Evolutionary conservation across 148 eudicot species (phyloP), one percentile per base, ranked within the genome.

Genomic region (Oxyria digyna): DNA sequence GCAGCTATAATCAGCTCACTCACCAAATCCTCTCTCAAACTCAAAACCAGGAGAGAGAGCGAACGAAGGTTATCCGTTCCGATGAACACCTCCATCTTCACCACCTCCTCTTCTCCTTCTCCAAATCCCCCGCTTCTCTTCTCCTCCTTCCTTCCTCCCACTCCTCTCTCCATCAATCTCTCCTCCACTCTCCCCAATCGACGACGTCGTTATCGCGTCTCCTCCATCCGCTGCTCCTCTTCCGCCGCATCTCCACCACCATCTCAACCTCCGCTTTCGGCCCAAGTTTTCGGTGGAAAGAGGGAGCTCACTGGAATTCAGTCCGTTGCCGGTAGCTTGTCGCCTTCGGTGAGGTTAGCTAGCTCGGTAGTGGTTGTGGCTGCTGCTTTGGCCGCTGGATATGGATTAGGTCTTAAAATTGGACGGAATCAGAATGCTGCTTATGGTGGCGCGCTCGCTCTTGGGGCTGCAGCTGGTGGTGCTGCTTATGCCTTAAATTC

Each of bases 391-490:
- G 92, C 90, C 5, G 87, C 88, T 10, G 97, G 97, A 0, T 91
- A 82, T 48, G 92, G 88, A 0, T 64, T 89, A 20, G 97, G 92
- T 41, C 73, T 79, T 15, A 78, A 83, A 7, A 57, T 87, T 8
- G 90, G 87, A 1, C 85, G 85, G 1, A 48, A 49, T 23, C 71
- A 81, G 67, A 88, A 76, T 59, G 81, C 79, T 11, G 87, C 70
- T 1, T 17, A 79, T 8, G 87, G 85, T 0, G 88, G 87, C 17
- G 92, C 97, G 10, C 74, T 79, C 1, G 89, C 80, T 0, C 38
- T 88, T 0, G 98, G 96, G 0, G 96, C 79, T 0, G 97, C 86
- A 0, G 98, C 90, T 0, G 89, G 82, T 1, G 92, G 84, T 0
- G 91, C 83, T 8, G 91, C 80, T 5, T 88, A 83, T 45, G 83